These are phyloP conservation scores for Aphanomyces invadans DNA, from an alignment of 352 stramenopile genomes.

Conservation along the genomic window DNA sequence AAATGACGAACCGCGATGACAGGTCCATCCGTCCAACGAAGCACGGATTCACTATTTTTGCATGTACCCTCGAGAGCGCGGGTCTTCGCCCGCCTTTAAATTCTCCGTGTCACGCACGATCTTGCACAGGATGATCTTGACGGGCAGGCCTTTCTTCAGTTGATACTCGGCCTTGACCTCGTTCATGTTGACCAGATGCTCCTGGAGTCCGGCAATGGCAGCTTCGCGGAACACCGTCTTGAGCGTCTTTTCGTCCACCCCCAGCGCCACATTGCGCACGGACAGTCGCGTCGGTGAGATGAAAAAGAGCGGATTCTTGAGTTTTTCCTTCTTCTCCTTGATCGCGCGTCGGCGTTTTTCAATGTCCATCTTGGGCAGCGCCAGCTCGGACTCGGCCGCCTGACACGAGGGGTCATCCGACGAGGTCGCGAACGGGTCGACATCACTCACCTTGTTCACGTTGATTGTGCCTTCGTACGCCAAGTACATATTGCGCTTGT, in stretches of 20 bases:
- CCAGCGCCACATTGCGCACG: constrained; percentile 87
- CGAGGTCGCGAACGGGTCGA: too few species aligned
- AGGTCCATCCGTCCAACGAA: too few species aligned
- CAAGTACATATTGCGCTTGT: constrained; percentile 96
- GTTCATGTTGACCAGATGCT: constrained; percentile 63
- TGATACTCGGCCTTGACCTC: constrained; percentile 65
- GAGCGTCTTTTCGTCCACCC: constrained; percentile 79
- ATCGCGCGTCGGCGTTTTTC: constrained; percentile 89
- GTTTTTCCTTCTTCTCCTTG: constrained; percentile 94
- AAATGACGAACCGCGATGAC: too few species aligned
- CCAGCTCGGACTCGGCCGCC: constrained; percentile 70
- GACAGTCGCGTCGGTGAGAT: constrained; percentile 92
- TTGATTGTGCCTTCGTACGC: constrained; percentile 92
- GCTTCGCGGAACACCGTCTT: constrained; percentile 85
- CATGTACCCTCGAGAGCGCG: constrained; percentile 50
- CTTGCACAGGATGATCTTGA: constrained; percentile 80
- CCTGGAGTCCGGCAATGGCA: constrained; percentile 57
- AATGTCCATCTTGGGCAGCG: constrained; percentile 88
- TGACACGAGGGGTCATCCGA: too few species aligned
- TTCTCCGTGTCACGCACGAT: constrained; percentile 69
- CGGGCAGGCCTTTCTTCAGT: constrained; percentile 31
- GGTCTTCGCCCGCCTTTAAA: constrained; percentile 50
- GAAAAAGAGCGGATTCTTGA: constrained; percentile 96
- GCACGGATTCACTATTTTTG: too few species aligned
- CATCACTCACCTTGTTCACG: constrained; percentile 85